Evolutionary conservation across 306 rosid genomes (phyloP), one percentile per base, ranked within the genome.

Genomic region (Aeschynomene evenia): DNA sequence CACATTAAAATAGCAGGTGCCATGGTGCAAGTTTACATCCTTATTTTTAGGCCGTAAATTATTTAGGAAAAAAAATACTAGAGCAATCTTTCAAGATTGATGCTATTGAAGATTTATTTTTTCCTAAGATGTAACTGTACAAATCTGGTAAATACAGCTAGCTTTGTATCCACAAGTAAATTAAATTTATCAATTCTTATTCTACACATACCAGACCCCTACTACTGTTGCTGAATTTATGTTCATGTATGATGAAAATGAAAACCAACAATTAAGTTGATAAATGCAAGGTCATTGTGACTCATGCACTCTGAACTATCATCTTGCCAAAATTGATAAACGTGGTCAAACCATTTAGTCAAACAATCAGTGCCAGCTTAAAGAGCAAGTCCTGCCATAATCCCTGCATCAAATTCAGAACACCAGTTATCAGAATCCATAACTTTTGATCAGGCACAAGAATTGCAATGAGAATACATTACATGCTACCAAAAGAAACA

Each of bases 81-180:
- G 65, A 78, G 13, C 60, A 72, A 78, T 46, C 63, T 71, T 48
- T 2, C 11, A 45, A 39, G 70, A 66, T 31, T 31, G 24, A 74
- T 48, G 39, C 29, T 70, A 69, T 37, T 66, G 66, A 70, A 76
- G 64, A 78, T 73, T 76, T 75, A 68, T 61, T 80, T 76, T n/a
- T 77, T 70, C 80, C 55, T 63, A 63, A 61, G 54, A 70, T 14
- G n/a, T 81, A 63, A 73, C 96, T 86, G 86, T 89, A 86, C 96
- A 89, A 76, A 64, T 80, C 74, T 71, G 51, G 76, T 73, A 73
- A 62, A 71, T 77, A 75, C 78, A 72, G 46, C 33, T 48, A 68
- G 68, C 80, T 56, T 70, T 83, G 74, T 73, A 68, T 80, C 72
- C 89, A 85, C 88, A 79, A 58, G 66, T 74, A 76, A 68, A 74